A percentile compares a stretch with the other conserved stretches of the same genome.
Conservation (phyloP, 495 filamentous ascomycete species). For the Usnea hakonensis region DNA sequence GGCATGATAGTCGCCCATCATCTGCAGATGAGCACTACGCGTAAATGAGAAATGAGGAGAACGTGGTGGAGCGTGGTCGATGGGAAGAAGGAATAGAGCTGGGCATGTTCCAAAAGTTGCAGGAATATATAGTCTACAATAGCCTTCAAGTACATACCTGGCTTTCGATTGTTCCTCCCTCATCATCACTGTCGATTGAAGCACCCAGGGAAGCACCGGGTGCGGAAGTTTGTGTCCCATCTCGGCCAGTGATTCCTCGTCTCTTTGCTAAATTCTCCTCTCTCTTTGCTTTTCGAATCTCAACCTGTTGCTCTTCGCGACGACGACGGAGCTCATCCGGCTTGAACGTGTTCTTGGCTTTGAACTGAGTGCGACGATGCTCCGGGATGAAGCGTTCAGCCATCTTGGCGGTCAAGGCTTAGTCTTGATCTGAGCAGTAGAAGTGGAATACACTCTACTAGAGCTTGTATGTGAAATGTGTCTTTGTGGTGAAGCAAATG, state of each 20-base stretch:
- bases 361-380: slow-evolving; percentile 97
- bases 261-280: slow-evolving; percentile 98
- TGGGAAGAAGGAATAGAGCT: no score
- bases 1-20: neutral
- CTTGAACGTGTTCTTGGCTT: slow-evolving; percentile 97
- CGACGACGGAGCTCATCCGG: slow-evolving; percentile 97
- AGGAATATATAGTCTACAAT: neutral
- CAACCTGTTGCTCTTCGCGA: slow-evolving; percentile 97
- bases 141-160: slow-evolving; percentile 63
- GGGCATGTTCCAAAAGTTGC: neutral
- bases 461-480: neutral
- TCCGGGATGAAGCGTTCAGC: slow-evolving; percentile 98
- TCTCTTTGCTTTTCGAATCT: slow-evolving; percentile 95
- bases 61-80: neutral
- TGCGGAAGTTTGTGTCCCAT: slow-evolving; percentile 51
- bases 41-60: neutral
- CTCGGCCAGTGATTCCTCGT: slow-evolving; percentile 77
- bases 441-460: neutral
- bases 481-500: neutral
- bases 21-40: no score
- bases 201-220: slow-evolving; percentile 80
- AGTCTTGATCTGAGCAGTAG: neutral
- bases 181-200: slow-evolving; percentile 94
- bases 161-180: slow-evolving; percentile 83
- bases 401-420: slow-evolving; percentile 45